Percentiles rank a stretch among this genome's conserved stretches.
phyloP scores from a whole-genome alignment of 495 filamentous ascomycete species.

The Penicillium pulvis region DNA sequence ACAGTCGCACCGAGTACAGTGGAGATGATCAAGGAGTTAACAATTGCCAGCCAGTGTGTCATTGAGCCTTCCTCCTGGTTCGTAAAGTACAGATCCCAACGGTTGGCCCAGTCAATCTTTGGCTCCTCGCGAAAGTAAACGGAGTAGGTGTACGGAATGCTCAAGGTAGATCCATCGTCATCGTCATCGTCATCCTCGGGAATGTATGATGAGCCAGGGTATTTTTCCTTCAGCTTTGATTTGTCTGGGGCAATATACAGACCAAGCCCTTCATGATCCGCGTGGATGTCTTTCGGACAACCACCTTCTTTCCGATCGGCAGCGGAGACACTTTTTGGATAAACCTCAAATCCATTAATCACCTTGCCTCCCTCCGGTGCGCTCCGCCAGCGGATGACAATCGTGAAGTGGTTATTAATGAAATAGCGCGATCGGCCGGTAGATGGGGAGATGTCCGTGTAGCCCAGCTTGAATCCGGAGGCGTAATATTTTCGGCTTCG shows the following conservation, averaged over 20 bases:
- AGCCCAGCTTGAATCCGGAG: slow-evolving; percentile 92
- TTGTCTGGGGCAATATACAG: slow-evolving; percentile 65
- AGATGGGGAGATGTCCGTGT: slow-evolving; percentile 63
- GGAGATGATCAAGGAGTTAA: slow-evolving; percentile 88
- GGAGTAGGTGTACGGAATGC: slow-evolving; percentile 88
- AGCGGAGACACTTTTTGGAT: slow-evolving; percentile 78
- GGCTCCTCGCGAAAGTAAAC: slow-evolving; percentile 90
- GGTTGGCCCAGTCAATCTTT: slow-evolving; percentile 78
- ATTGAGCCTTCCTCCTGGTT: slow-evolving; percentile 84
- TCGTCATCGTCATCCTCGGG: slow-evolving; percentile 56
- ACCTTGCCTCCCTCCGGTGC: slow-evolving; percentile 78
- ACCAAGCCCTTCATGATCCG: slow-evolving; percentile 64
- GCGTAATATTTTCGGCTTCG: slow-evolving; percentile 90
- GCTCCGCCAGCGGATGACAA: slow-evolving; percentile 81
- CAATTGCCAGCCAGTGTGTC: slow-evolving; percentile 90
- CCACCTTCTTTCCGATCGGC: slow-evolving; percentile 60
- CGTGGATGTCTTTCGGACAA: slow-evolving; percentile 67
- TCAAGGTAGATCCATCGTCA: slow-evolving; percentile 70
- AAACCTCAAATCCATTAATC: slow-evolving; percentile 91
- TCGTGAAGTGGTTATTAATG: slow-evolving; percentile 89
- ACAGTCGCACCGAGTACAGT: slow-evolving; percentile 81
- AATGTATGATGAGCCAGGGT: slow-evolving; percentile 61
- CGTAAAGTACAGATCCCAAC: slow-evolving; percentile 94
- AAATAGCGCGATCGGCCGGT: slow-evolving; percentile 69
- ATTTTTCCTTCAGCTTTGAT: slow-evolving; percentile 56